These are phyloP conservation scores for Amanita jacksonii DNA, from an alignment of 768 basidiomycete species.

Conservation along the genomic window DNA sequence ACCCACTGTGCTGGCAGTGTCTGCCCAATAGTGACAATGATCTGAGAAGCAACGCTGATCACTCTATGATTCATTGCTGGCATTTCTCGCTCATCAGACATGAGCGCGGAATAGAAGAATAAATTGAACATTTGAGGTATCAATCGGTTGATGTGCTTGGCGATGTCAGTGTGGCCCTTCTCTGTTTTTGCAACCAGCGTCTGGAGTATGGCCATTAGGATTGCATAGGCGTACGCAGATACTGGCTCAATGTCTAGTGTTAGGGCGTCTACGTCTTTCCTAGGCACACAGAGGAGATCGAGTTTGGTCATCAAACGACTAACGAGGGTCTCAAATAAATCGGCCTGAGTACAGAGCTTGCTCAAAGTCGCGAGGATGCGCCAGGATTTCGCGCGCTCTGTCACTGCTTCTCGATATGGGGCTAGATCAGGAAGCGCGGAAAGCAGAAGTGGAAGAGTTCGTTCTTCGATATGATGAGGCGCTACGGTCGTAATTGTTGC, in stretches of 20 bases:
- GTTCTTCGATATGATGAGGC: constrained; percentile 57
- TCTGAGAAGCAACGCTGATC: constrained; percentile 49
- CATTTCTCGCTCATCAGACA: constrained; percentile 16
- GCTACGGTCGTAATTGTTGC: constrained; percentile 47
- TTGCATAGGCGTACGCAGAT: constrained; percentile 81
- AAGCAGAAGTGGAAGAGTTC: constrained; percentile 78
- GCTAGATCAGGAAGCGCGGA: constrained; percentile 59
- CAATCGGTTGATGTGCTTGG: constrained; percentile 71
- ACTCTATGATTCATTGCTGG: constrained; percentile 39
- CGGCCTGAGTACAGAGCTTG: constrained; percentile 59
- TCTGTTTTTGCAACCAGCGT: constrained; percentile 42
- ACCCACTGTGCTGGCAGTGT: constrained; percentile 59
- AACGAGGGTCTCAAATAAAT: constrained; percentile 80
- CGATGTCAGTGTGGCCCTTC: constrained; percentile 57
- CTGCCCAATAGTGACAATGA: constrained; percentile 61
- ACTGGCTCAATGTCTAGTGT: constrained; percentile 41
- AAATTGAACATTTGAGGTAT: constrained; percentile 65
- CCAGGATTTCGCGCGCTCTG: constrained; percentile 57
- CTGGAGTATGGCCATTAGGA: constrained; percentile 60
- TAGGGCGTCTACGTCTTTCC: constrained; percentile 10
- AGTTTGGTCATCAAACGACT: constrained; percentile 71
- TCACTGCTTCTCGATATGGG: constrained; percentile 41
- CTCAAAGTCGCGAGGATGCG: constrained; percentile 59
- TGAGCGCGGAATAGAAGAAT: constrained; percentile 34
- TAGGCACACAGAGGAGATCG: constrained; percentile 48